Conservation (phyloP, 331 rosid species). For the Pyrus hybrid region DNA sequence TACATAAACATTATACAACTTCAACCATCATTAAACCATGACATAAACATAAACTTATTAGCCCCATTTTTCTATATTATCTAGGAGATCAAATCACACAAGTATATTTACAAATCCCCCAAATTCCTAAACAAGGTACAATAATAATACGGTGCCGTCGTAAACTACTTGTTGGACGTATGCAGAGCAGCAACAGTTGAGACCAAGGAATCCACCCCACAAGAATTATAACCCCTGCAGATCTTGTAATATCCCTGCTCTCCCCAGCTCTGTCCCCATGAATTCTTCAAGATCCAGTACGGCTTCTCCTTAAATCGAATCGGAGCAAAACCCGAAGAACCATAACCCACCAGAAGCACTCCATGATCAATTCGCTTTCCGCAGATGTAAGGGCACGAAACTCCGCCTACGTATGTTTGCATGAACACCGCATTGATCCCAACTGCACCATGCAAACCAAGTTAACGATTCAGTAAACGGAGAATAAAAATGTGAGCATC, state of each 20-base stretch:
- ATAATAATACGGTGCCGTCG: background rate
- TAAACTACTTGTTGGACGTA: slow-evolving; percentile 14
- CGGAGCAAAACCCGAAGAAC: slow-evolving; percentile 61
- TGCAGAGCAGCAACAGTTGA: slow-evolving; percentile 61
- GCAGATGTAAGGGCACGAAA: slow-evolving; percentile 87
- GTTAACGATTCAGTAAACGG: background rate
- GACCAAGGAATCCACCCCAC: slow-evolving; percentile 94
- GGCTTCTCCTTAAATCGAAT: slow-evolving; percentile 79
- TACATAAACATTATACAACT: background rate
- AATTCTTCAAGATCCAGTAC: slow-evolving; percentile 86
- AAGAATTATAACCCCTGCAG: slow-evolving; percentile 64
- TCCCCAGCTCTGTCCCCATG: slow-evolving; percentile 91
- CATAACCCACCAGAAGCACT: slow-evolving; percentile 86
- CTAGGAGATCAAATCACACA: background rate
- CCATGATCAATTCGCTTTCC: slow-evolving; percentile 61
- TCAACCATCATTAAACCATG: background rate
- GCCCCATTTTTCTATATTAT: background rate
- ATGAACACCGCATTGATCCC: slow-evolving; percentile 77
- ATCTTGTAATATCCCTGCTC: slow-evolving; percentile 79
- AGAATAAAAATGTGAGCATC: background rate
- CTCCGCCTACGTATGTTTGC: slow-evolving; percentile 82
- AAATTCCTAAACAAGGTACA: slow-evolving; percentile 1
- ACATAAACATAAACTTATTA: background rate
- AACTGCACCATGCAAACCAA: slow-evolving; percentile 34
- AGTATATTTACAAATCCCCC: slow-evolving; percentile 31